Evolutionary conservation across 176 grass and related monocot species (phyloP).

Genomic region (Paspalum vaginatum): DNA sequence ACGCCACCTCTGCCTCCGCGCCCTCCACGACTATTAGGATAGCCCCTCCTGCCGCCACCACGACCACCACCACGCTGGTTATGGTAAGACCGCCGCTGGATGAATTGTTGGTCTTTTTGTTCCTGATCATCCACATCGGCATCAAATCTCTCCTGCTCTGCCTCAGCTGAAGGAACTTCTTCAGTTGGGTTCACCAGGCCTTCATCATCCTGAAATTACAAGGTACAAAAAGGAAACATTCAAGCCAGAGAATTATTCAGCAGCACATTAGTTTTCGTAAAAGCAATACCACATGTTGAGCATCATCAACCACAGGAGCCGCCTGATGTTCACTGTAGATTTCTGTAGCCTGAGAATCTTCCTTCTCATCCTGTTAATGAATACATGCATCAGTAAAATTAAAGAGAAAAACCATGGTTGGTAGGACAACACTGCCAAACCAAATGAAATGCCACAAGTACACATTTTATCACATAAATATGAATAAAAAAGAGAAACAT

Average conservation of each 20-base stretch:
- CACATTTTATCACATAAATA: not conserved
- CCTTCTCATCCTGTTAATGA: slow-evolving; percentile 43
- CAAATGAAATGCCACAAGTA: not conserved
- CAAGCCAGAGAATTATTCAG: not conserved
- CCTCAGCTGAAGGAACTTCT: slow-evolving; percentile 42
- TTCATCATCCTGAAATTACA: slow-evolving; percentile 54
- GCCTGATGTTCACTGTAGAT: slow-evolving; percentile 40
- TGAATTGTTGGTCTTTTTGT: slow-evolving; percentile 56
- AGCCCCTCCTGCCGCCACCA: slow-evolving; percentile 50
- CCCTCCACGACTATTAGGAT: slow-evolving; percentile 56
- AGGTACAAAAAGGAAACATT: not conserved
- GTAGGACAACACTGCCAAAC: not conserved
- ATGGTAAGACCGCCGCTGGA: slow-evolving; percentile 44
- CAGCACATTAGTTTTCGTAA: not conserved
- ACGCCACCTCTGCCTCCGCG: slow-evolving; percentile 53
- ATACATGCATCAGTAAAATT: slow-evolving; percentile 14
- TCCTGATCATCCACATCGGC: slow-evolving; percentile 51
- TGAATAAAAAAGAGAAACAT: not conserved
- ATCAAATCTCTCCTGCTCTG: slow-evolving; percentile 57
- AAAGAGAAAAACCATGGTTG: not conserved
- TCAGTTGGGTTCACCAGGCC: slow-evolving; percentile 19
- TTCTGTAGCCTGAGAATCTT: slow-evolving; percentile 40
- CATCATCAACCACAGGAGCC: slow-evolving; percentile 33
- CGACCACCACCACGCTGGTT: slow-evolving; percentile 53
- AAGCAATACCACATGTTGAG: slow-evolving; percentile 43